phyloP scores from a whole-genome alignment of 306 rosid species.

The Myrica gale region DNA sequence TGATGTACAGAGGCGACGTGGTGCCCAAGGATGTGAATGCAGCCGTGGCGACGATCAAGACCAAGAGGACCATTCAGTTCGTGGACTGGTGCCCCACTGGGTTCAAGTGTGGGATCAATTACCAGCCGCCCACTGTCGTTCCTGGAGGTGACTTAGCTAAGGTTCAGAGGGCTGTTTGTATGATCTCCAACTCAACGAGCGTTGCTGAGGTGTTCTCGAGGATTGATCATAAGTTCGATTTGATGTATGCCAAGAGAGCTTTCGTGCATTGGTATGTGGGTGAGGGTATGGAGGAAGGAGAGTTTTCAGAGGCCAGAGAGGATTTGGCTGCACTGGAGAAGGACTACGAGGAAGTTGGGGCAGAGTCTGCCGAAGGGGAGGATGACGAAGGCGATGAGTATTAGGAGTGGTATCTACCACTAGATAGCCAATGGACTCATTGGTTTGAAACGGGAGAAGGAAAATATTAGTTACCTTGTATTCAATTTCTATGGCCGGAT shows the following conservation, averaged over 20 bases:
- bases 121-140: conserved; percentile 50
- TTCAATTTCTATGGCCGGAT: neutral
- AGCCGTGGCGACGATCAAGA: conserved; percentile 43
- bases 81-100: conserved; percentile 53
- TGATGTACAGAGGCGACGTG: conserved; percentile 51
- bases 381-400: conserved; percentile 48
- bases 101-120: conserved; percentile 47
- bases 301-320: conserved; percentile 44
- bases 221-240: conserved; percentile 47
- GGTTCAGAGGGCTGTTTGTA: conserved; percentile 48
- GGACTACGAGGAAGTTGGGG: conserved; percentile 49
- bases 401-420: conserved; percentile 26
- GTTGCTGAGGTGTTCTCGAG: conserved; percentile 48
- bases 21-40: conserved; percentile 48
- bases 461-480: neutral
- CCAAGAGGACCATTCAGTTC: conserved; percentile 45
- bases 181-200: conserved; percentile 46
- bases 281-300: conserved; percentile 54
- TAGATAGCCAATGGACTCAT: conserved; percentile 29
- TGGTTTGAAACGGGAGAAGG: conserved; percentile 16
- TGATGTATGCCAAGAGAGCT: conserved; percentile 48
- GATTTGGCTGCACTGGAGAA: conserved; percentile 49
- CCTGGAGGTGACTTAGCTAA: conserved; percentile 49
- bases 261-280: conserved; percentile 53
- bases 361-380: conserved; percentile 47